These are phyloP conservation scores for Pythium vanterpoolii DNA, from an alignment of 352 stramenopile genomes.

Conservation along the genomic window DNA sequence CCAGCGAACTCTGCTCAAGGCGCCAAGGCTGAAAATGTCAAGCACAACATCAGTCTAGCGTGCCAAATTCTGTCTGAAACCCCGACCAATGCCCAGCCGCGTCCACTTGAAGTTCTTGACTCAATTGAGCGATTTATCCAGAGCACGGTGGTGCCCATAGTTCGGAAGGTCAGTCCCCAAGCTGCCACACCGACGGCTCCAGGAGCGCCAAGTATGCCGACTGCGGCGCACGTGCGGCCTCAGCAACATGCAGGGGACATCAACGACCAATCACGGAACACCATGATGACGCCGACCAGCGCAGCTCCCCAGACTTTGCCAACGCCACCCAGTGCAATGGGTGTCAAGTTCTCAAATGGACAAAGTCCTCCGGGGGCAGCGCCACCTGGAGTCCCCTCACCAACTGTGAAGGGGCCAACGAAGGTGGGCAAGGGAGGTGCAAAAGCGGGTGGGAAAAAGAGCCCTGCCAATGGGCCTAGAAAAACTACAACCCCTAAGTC, in stretches of 20 bases:
- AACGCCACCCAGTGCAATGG: not conserved
- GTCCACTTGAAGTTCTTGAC: constrained; percentile 62
- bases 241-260: not conserved
- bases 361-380: not conserved
- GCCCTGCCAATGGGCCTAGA: constrained; percentile 15
- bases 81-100: constrained; percentile 41
- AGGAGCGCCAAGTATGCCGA: not conserved
- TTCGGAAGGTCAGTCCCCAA: constrained; percentile 48
- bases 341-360: not conserved
- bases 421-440: constrained; percentile 17
- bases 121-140: constrained; percentile 84
- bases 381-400: not conserved
- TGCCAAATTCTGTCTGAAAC: constrained; percentile 60
- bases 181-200: constrained; percentile 1
- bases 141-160: constrained; percentile 73
- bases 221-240: not conserved
- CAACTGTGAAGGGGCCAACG: constrained; percentile 3
- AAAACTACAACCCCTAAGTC: constrained; percentile 17
- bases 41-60: constrained; percentile 75
- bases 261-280: constrained; percentile 4
- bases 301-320: not conserved
- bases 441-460: constrained; percentile 21
- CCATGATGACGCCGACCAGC: not conserved
- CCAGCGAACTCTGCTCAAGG: constrained; percentile 61
- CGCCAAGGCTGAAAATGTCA: constrained; percentile 72